Evolutionary conservation across 345 rosid genomes (phyloP).

Genomic region (Bretschneidera sinensis): DNA sequence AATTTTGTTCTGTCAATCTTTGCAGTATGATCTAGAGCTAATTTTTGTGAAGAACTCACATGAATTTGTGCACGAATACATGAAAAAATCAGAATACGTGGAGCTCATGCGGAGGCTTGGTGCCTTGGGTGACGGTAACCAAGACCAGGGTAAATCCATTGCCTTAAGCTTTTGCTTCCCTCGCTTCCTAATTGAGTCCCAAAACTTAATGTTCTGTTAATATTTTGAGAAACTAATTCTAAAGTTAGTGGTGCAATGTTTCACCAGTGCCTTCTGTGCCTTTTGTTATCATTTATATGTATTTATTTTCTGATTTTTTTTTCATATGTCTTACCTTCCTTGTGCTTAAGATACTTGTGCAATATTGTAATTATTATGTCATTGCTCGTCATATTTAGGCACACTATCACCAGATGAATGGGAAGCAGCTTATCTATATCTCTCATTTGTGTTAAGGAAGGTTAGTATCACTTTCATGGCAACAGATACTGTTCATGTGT

Average conservation of each 20-base stretch:
- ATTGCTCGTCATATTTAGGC: too few relatives aligned
- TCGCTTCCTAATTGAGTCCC: background rate
- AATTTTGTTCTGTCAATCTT: conserved; percentile 11
- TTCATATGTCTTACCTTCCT: background rate
- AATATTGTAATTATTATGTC: too few relatives aligned
- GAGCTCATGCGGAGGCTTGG: conserved; percentile 93
- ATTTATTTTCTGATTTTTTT: background rate
- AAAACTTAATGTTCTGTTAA: too few relatives aligned
- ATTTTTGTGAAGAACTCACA: conserved; percentile 91
- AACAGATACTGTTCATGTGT: background rate
- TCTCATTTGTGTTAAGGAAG: conserved; percentile 84
- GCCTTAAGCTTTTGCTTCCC: background rate
- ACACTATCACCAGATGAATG: too few relatives aligned
- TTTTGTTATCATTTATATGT: too few relatives aligned
- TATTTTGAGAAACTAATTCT: background rate
- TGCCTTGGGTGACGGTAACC: conserved; percentile 93
- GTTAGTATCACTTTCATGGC: conserved; percentile 24
- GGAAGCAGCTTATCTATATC: conserved; percentile 31
- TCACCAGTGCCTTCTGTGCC: background rate
- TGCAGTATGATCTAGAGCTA: conserved; percentile 85
- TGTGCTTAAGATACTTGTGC: background rate
- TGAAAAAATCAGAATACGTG: conserved; percentile 66
- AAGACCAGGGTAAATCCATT: conserved; percentile 73
- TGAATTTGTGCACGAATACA: conserved; percentile 78
- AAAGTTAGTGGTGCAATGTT: too few relatives aligned